Base-by-base conservation (phyloP, 352 stramenopile species). In the Lagenidium giganteum region DNA sequence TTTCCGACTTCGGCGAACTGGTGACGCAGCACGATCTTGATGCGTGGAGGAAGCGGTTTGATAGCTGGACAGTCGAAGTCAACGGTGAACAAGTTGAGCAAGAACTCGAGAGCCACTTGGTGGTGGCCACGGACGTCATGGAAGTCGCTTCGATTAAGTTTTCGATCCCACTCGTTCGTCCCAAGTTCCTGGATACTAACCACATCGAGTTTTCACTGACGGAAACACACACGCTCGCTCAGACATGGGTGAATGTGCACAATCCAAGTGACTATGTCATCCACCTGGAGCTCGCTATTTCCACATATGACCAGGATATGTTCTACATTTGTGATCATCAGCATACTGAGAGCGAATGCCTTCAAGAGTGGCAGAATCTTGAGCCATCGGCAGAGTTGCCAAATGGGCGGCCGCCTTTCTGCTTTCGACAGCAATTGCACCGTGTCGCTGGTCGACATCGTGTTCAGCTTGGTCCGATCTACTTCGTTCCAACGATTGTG, bases 181-280 rank as follows among this genome's bases (percentile, higher is more conserved):
- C 71, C 27, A 17, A 17, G 3, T 51, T 57, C 20, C 39, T 58
- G 11, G 32, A 38, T 38, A 38, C 11, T 43, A 7, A 32, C 41
- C 17, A 35, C 23, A 18, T 16, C 32, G 20, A 25, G 13, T 83
- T 87, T 39, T 26, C 38, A 2, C 16, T 81, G 12, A 79, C 71
- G 7, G 64, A 83, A 24, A 22, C 77, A 27, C 31, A 66, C 14
- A 32, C 65, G n/a, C 18, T 49, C 2, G 54, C 30, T 18, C 14
- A 59, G 1, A 23, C 54, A 16, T 68, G 56, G 9, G 43, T 87
- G 21, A 47, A 47, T 2, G 59, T 83, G 17, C 44, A 22, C 8
- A 87, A 87, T 29, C 74, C 74, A 32, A 73, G 61, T 27, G 73
- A 79, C 34, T 51, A 61, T 0, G 49, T 64, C 0, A 55, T 84